These are phyloP conservation scores for Moesziomyces globuligerus DNA, from an alignment of 1,284 basidiomycete species.

Conservation along the genomic window DNA sequence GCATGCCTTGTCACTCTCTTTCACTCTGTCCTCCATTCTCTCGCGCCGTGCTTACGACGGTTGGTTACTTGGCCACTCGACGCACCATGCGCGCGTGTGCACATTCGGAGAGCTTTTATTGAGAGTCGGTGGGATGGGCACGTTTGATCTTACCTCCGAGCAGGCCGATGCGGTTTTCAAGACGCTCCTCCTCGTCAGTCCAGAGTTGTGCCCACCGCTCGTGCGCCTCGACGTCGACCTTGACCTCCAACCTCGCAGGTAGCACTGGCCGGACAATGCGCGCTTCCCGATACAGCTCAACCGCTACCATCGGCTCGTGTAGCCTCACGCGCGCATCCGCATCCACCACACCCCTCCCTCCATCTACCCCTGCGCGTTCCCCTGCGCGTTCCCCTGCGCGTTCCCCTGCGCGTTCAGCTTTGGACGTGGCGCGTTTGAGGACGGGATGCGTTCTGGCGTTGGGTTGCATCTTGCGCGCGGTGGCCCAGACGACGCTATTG, in stretches of 20 bases:
- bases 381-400: too few relatives aligned
- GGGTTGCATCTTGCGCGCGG: constrained; percentile 29
- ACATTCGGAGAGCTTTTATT: too few relatives aligned
- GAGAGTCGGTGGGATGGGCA: too few relatives aligned
- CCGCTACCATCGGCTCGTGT: constrained; percentile 15
- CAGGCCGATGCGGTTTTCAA: too few relatives aligned
- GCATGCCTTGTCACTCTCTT: too few relatives aligned
- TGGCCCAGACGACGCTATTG: constrained; percentile 48
- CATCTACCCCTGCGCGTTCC: too few relatives aligned
- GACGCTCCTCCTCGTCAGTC: constrained; percentile 22
- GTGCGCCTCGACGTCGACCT: neutral
- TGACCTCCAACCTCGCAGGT: constrained; percentile 6
- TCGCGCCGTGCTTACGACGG: too few relatives aligned
- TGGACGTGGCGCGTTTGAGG: neutral
- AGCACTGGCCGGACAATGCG: constrained; percentile 30
- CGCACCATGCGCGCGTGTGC: too few relatives aligned
- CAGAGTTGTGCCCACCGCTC: constrained; percentile 17
- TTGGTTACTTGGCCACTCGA: too few relatives aligned
- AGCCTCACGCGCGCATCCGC: constrained; percentile 7
- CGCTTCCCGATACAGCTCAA: constrained; percentile 34
- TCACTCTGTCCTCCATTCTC: too few relatives aligned
- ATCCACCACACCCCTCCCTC: too few relatives aligned
- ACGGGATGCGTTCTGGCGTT: constrained; percentile 6
- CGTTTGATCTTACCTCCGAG: constrained; percentile 26
- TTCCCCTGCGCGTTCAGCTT: neutral